These are phyloP conservation scores for Dictyophora rubrovolvata DNA, from an alignment of 768 basidiomycete species.

Conservation along the genomic window DNA sequence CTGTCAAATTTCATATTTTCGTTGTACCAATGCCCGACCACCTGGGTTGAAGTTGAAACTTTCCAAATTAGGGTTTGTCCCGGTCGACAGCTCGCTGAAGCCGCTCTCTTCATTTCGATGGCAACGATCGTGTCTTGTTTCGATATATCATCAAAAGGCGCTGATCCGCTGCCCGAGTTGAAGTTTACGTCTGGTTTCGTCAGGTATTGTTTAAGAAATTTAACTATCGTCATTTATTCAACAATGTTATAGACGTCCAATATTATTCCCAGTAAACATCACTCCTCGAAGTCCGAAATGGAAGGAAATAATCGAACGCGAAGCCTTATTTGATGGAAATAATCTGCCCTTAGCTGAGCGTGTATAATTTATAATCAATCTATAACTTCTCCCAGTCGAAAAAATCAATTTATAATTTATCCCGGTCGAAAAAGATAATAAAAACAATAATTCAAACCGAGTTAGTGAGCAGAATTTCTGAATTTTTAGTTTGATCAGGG, in stretches of 20 bases:
- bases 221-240: neutral
- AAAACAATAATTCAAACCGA: no score
- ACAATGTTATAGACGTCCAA: neutral
- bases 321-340: neutral
- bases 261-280: neutral
- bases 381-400: no score
- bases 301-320: constrained; percentile 1
- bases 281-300: constrained; percentile 1
- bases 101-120: constrained; percentile 11
- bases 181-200: constrained; percentile 3
- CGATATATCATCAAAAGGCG: constrained; percentile 4
- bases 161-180: neutral
- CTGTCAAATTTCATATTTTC: no score
- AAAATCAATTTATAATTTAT: no score
- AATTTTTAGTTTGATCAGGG: no score
- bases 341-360: no score
- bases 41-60: neutral
- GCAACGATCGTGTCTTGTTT: constrained; percentile 14
- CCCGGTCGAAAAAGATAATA: no score
- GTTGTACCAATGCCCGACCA: no score
- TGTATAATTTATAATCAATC: no score
- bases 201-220: neutral
- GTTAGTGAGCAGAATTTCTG: no score
- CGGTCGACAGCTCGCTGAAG: constrained; percentile 15
- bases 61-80: constrained; percentile 12